These are phyloP conservation scores for Staphylotrichum longicolle DNA, from an alignment of 495 filamentous ascomycete species.

Conservation along the genomic window DNA sequence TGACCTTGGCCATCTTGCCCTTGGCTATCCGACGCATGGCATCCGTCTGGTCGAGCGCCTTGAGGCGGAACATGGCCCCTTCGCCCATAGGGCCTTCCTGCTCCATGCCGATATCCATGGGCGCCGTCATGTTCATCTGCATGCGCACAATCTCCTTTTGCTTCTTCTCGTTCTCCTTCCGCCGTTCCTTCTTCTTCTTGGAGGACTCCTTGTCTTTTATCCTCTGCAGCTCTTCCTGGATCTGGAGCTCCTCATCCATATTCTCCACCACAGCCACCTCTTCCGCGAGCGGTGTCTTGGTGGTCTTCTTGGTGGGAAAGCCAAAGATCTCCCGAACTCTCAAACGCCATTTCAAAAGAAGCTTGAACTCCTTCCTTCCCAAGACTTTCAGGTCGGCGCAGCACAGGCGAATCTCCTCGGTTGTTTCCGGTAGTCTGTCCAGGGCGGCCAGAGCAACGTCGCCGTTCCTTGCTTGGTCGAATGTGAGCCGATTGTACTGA, in stretches of 20 bases:
- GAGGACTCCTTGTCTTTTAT: constrained; percentile 72
- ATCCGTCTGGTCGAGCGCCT: constrained; percentile 69
- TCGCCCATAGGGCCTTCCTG: constrained; percentile 74
- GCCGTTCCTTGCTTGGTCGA: constrained; percentile 70
- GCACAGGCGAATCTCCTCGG: constrained; percentile 77
- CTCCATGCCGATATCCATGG: constrained; percentile 94
- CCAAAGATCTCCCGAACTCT: constrained; percentile 91
- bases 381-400: constrained; percentile 88
- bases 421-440: constrained; percentile 89
- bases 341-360: constrained; percentile 87
- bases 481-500: constrained; percentile 76
- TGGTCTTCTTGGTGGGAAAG: constrained; percentile 70
- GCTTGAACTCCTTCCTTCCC: constrained; percentile 91
- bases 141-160: constrained; percentile 85
- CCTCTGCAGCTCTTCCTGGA: constrained; percentile 80
- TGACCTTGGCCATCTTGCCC: constrained; percentile 68
- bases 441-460: constrained; percentile 85
- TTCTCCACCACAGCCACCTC: constrained; percentile 77
- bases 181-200: constrained; percentile 73
- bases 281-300: constrained; percentile 49
- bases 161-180: constrained; percentile 85
- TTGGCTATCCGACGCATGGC: constrained; percentile 68
- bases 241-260: constrained; percentile 91
- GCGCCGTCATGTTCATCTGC: constrained; percentile 95
- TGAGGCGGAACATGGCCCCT: constrained; percentile 80